A percentile compares a stretch with the other conserved stretches of the same genome.
Conservation (phyloP, 2,329 filamentous ascomycete genomes). For the Colletotrichum scovillei region DNA sequence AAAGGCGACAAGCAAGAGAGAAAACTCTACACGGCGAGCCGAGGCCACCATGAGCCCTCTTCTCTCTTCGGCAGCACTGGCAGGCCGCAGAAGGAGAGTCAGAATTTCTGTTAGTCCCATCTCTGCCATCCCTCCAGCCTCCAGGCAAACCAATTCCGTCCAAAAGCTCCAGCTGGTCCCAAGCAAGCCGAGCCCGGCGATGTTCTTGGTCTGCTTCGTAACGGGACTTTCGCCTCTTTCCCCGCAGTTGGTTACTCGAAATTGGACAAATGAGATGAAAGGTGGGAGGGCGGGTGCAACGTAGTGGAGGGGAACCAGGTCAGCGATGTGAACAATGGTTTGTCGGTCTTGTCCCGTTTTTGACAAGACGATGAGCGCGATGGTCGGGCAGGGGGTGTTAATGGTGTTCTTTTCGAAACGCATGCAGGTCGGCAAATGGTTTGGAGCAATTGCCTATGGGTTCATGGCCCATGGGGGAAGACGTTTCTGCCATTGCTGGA, state of each 20-base stretch:
- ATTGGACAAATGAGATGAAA: slow-evolving; percentile 27
- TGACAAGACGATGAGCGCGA: neutral
- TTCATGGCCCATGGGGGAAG: neutral
- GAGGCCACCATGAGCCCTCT: neutral
- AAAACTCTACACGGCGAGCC: neutral
- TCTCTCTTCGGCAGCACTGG: neutral
- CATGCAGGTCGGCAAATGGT: slow-evolving; percentile 1
- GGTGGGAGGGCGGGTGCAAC: slow-evolving; percentile 26
- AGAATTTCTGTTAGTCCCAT: neutral
- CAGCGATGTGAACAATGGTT: slow-evolving; percentile 10
- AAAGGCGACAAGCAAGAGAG: neutral
- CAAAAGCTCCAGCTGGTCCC: neutral
- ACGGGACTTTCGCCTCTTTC: slow-evolving; percentile 28
- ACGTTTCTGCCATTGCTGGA: neutral
- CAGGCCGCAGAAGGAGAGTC: neutral
- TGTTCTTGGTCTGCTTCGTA: slow-evolving; percentile 2
- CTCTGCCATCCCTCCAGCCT: neutral
- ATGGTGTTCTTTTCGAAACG: slow-evolving; percentile 12
- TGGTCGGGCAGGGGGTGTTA: neutral
- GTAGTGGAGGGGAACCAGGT: slow-evolving; percentile 27
- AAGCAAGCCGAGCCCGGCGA: neutral
- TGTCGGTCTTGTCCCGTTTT: slow-evolving; percentile 15
- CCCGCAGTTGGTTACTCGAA: slow-evolving; percentile 26
- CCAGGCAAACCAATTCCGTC: neutral
- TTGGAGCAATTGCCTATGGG: neutral